Percentiles rank a stretch among this genome's conserved stretches.
phyloP scores from a whole-genome alignment of 2,329 filamentous ascomycete genomes.

The Talaromyces albobiverticillius region DNA sequence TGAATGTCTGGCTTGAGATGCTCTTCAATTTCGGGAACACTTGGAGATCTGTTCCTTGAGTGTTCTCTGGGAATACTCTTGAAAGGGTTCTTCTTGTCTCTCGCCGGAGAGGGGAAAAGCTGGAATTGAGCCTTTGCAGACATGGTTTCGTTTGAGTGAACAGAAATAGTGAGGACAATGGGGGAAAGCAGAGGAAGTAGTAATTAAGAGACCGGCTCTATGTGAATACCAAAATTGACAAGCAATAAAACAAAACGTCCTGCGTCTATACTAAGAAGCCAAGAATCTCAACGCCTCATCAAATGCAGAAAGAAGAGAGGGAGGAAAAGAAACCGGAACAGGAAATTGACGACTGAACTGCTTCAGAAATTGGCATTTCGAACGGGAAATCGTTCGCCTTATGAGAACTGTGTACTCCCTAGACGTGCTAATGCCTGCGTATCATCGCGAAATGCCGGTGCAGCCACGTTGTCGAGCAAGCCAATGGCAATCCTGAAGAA shows the following conservation, averaged over 20 bases:
- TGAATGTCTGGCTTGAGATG: constrained; percentile 26
- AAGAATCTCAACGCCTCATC: neutral
- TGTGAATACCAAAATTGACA: neutral
- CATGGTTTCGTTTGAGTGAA: constrained; percentile 7
- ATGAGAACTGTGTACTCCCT: too few species aligned
- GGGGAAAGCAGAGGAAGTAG: neutral
- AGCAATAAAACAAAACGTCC: constrained; percentile 5
- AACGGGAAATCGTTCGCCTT: constrained; percentile 3
- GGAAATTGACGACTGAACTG: neutral
- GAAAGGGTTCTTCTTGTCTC: constrained; percentile 34
- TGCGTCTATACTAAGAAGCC: constrained; percentile 8
- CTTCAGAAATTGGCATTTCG: neutral
- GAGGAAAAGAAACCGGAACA: neutral
- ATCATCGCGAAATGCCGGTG: neutral
- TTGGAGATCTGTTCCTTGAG: constrained; percentile 19
- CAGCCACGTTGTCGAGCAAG: neutral
- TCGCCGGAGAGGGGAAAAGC: constrained; percentile 38
- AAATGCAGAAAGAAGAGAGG: constrained; percentile 7
- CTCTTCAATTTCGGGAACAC: constrained; percentile 28
- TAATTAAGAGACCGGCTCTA: constrained; percentile 15
- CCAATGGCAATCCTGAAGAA: constrained; percentile 13
- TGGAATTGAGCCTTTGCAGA: constrained; percentile 37
- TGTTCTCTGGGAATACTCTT: constrained; percentile 25
- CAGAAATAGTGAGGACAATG: neutral
- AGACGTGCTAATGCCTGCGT: too few species aligned